Percentiles rank a stretch among this genome's conserved stretches.
These are phyloP conservation scores for Populus euphratica DNA, from an alignment of 345 rosid species.

Conservation along the genomic window DNA sequence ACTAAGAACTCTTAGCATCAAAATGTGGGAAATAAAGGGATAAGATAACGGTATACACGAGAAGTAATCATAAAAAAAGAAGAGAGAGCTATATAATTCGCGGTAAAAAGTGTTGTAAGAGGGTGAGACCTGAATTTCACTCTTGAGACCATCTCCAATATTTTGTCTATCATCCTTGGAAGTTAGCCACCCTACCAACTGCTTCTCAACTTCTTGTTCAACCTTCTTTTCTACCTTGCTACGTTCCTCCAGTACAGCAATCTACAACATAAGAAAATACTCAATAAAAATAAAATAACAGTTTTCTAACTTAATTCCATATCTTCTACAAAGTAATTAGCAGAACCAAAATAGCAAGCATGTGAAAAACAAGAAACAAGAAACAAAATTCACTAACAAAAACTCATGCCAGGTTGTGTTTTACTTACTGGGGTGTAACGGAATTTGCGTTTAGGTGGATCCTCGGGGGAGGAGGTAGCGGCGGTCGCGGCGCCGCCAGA, in stretches of 20 bases:
- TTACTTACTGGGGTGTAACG: conserved; percentile 82
- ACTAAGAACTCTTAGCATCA: too few species aligned
- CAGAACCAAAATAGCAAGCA: background rate
- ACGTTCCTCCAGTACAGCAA: conserved; percentile 67
- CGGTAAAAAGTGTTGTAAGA: background rate
- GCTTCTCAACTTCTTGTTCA: conserved; percentile 40
- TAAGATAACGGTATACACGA: too few species aligned
- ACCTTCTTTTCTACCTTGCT: conserved; percentile 40
- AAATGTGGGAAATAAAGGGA: too few species aligned
- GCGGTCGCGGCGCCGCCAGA: conserved; percentile 25
- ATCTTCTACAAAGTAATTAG: too few species aligned
- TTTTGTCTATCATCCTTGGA: conserved; percentile 35
- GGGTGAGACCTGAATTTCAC: conserved; percentile 37
- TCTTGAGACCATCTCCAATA: conserved; percentile 24
- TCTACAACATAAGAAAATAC: conserved; percentile 30
- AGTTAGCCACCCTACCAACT: conserved; percentile 23
- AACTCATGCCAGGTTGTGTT: background rate
- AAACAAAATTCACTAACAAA: background rate
- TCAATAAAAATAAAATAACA: background rate
- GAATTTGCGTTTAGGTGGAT: conserved; percentile 67
- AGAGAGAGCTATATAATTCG: background rate
- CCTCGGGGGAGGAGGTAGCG: conserved; percentile 37
- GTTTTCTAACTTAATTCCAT: background rate
- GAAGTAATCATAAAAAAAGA: too few species aligned
- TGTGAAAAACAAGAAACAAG: background rate